A percentile compares a stretch with the other conserved stretches of the same genome.
Evolutionary conservation across 345 rosid genomes (phyloP).

Genomic region (Mercurialis annua): DNA sequence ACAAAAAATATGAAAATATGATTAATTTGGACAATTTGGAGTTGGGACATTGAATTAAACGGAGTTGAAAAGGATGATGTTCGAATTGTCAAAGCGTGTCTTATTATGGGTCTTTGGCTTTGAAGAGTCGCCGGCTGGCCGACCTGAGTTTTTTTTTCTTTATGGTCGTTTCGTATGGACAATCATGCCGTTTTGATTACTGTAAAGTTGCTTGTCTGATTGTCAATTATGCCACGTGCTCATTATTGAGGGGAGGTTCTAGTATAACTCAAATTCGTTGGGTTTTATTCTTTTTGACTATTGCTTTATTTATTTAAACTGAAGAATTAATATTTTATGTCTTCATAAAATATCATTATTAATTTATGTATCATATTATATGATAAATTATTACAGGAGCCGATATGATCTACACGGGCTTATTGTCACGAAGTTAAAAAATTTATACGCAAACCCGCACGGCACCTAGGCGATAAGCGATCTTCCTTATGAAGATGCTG

Average conservation of each 20-base stretch:
- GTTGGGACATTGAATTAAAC: too few relatives aligned
- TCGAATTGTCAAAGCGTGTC: neutral
- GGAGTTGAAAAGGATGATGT: neutral
- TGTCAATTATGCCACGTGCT: neutral
- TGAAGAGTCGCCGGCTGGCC: slow-evolving; percentile 14
- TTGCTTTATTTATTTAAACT: too few relatives aligned
- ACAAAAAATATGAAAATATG: neutral
- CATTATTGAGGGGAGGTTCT: neutral
- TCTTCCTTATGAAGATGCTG: too few relatives aligned
- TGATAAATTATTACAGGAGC: too few relatives aligned
- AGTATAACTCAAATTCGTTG: neutral
- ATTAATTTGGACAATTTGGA: too few relatives aligned
- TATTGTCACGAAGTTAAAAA: too few relatives aligned
- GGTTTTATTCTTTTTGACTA: neutral
- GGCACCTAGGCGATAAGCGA: too few relatives aligned
- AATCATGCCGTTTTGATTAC: neutral
- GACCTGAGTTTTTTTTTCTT: neutral
- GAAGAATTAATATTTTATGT: too few relatives aligned
- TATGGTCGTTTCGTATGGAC: neutral
- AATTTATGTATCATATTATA: too few relatives aligned
- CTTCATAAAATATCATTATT: too few relatives aligned
- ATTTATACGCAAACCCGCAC: too few relatives aligned
- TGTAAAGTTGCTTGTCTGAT: neutral
- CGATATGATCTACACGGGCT: too few relatives aligned
- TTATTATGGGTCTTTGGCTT: neutral